Conservation (phyloP, 1,284 basidiomycete species). For the Rhodotorula glutinis region DNA sequence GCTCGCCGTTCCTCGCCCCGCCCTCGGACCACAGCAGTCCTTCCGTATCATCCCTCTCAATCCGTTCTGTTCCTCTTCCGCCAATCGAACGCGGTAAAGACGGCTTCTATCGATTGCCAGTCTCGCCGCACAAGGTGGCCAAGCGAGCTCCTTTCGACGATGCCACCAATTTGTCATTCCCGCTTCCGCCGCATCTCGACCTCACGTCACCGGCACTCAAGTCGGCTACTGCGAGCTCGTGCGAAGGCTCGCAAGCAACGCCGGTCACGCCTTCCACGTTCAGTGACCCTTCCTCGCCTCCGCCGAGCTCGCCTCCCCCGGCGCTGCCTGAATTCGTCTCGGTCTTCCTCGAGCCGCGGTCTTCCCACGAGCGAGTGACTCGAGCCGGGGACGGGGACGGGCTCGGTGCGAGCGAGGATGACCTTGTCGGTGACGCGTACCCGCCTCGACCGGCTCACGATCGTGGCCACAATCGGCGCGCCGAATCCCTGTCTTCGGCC, state of each 20-base stretch:
- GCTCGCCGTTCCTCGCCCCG: no score
- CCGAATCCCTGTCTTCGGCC: not conserved
- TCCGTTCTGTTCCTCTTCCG: not conserved
- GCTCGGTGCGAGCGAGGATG: no score
- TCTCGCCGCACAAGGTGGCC: not conserved
- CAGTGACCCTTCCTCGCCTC: not conserved
- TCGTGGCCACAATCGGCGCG: not conserved
- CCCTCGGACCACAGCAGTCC: not conserved
- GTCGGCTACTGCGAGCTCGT: not conserved
- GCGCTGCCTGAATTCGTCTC: not conserved
- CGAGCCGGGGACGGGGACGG: no score
- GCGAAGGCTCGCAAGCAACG: not conserved
- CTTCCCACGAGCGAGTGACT: not conserved
- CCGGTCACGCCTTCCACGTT: not conserved
- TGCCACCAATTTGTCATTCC: not conserved
- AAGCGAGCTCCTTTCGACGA: not conserved
- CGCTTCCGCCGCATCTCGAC: not conserved
- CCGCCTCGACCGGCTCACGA: no score
- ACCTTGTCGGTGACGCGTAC: not conserved
- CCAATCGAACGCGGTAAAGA: not conserved
- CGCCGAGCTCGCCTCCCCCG: not conserved
- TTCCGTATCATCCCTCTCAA: not conserved
- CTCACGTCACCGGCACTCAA: not conserved
- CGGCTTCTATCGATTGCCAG: not conserved
- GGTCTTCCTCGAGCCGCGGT: not conserved